Evolutionary conservation across 768 basidiomycete genomes (phyloP).

Genomic region (Phaffia tasmanica): DNA sequence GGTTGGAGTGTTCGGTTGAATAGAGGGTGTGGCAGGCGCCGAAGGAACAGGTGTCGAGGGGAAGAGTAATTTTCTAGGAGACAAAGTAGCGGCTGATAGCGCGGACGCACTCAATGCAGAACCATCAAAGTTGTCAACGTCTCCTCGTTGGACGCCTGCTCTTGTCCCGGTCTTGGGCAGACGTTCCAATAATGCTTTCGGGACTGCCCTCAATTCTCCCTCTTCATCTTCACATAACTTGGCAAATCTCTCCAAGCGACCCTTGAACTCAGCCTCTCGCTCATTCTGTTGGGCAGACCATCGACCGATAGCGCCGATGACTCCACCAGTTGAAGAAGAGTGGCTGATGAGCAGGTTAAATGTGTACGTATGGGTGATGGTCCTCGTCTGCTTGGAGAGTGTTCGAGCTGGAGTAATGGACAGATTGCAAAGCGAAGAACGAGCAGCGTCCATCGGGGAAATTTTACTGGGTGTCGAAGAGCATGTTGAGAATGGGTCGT

Average conservation of each 20-base stretch:
- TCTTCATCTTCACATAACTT: constrained; percentile 6
- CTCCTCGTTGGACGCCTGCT: too few species aligned
- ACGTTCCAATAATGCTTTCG: constrained; percentile 5
- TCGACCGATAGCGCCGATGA: constrained; percentile 20
- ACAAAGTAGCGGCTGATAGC: neutral
- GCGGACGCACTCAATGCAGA: neutral
- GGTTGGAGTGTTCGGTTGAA: neutral
- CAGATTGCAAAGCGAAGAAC: neutral
- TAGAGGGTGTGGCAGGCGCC: neutral
- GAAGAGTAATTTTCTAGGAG: constrained; percentile 2
- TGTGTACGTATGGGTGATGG: constrained; percentile 17
- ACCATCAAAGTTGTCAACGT: too few species aligned
- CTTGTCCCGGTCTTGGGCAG: neutral
- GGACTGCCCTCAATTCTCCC: neutral
- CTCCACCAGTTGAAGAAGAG: constrained; percentile 8
- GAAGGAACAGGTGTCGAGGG: constrained; percentile 5
- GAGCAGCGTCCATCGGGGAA: neutral
- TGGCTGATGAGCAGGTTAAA: constrained; percentile 18
- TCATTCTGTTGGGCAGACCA: constrained; percentile 18
- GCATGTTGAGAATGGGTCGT: too few species aligned
- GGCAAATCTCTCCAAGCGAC: constrained; percentile 14
- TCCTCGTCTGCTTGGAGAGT: constrained; percentile 5
- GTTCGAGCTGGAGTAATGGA: constrained; percentile 21
- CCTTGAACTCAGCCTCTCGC: neutral
- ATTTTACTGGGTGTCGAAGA: neutral